These are phyloP conservation scores for Clavispora asparagi DNA, from an alignment of 805 yeast species.

Conservation along the genomic window DNA sequence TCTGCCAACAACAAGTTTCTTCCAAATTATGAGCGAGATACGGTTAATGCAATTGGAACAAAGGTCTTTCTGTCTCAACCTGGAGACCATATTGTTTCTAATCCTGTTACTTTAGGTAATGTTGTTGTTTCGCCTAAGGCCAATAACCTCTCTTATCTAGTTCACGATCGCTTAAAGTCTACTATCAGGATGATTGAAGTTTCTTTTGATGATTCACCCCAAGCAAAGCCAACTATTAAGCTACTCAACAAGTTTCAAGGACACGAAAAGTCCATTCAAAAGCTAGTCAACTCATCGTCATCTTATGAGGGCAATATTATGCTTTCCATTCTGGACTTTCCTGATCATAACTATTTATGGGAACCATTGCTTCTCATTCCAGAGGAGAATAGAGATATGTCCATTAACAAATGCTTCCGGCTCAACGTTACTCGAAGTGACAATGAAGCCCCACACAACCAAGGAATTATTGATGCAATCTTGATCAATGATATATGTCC, in stretches of 20 bases:
- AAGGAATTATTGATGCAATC: slow-evolving; percentile 29
- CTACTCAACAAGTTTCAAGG: slow-evolving; percentile 64
- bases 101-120: neutral
- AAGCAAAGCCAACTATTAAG: neutral
- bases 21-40: slow-evolving; percentile 4
- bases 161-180: slow-evolving; percentile 35
- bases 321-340: slow-evolving; percentile 35
- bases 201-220: slow-evolving; percentile 6
- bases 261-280: slow-evolving; percentile 74
- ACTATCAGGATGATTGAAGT: slow-evolving; percentile 25
- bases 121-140: neutral
- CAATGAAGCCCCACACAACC: slow-evolving; percentile 2
- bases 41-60: neutral
- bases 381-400: slow-evolving; percentile 11
- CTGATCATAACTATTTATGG: slow-evolving; percentile 38
- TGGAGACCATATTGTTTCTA: neutral
- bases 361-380: slow-evolving; percentile 28
- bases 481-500: slow-evolving; percentile 26
- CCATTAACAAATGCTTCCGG: slow-evolving; percentile 30
- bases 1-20: slow-evolving; percentile 4
- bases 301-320: slow-evolving; percentile 22
- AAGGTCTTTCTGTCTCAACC: neutral
- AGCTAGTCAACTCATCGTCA: slow-evolving; percentile 55
- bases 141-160: slow-evolving; percentile 15
- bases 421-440: slow-evolving; percentile 18